Conservation (phyloP, 768 basidiomycete species). For the Tylopilus sp. region DNA sequence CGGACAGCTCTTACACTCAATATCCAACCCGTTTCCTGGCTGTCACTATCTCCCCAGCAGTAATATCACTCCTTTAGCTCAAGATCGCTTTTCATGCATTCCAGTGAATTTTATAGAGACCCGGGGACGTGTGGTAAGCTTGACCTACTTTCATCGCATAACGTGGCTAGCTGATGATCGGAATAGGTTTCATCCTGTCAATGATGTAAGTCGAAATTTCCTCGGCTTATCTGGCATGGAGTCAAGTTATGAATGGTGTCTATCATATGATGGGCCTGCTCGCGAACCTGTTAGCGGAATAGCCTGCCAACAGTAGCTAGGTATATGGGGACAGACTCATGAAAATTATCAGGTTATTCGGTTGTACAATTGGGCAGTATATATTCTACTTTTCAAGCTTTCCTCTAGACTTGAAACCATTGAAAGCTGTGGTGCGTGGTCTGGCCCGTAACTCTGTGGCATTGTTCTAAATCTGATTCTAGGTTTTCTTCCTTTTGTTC, state of each 20-base stretch:
- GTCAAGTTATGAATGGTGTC: background rate
- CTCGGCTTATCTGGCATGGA: background rate
- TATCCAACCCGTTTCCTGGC: background rate
- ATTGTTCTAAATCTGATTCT: background rate
- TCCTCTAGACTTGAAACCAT: background rate
- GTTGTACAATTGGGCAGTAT: slow-evolving; percentile 11
- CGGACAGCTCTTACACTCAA: background rate
- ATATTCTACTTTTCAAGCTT: slow-evolving; percentile 3
- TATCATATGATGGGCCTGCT: background rate
- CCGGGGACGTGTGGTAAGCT: slow-evolving; percentile 4
- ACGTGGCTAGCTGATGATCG: background rate
- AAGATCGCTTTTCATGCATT: background rate
- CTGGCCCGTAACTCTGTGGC: background rate
- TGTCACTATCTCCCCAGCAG: background rate
- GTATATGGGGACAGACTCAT: background rate
- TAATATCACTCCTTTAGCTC: too few species aligned
- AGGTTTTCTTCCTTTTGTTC: background rate
- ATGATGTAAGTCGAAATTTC: slow-evolving; percentile 1
- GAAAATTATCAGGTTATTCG: slow-evolving; percentile 2
- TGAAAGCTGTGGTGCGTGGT: slow-evolving; percentile 7
- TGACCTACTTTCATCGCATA: background rate
- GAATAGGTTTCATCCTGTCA: slow-evolving; percentile 3
- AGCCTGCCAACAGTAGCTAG: background rate
- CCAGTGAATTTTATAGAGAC: background rate
- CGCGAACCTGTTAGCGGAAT: background rate